Conservation (phyloP, 2,329 filamentous ascomycete genomes). For the Hypoxylon sp. region DNA sequence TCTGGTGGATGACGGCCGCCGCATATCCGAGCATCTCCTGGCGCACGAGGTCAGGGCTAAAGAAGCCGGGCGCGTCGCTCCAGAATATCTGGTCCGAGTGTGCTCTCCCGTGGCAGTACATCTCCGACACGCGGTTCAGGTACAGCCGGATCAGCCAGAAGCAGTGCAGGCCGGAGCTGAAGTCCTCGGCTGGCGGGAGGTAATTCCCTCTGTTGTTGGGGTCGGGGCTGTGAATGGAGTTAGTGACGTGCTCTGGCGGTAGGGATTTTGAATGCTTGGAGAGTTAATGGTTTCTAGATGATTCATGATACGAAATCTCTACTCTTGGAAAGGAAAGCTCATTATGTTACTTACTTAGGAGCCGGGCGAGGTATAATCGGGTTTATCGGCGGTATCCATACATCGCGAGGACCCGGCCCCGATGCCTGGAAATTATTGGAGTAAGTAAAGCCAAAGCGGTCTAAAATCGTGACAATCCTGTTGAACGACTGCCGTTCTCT, state of each 20-base stretch:
- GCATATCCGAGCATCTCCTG: conserved; percentile 40
- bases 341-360: too few species aligned
- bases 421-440: background rate
- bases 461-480: background rate
- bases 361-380: background rate
- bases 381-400: conserved; percentile 24
- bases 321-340: too few species aligned
- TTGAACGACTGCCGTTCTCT: background rate
- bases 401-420: background rate
- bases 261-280: background rate
- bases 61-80: conserved; percentile 25
- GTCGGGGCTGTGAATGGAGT: too few species aligned
- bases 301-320: too few species aligned
- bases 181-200: conserved; percentile 10
- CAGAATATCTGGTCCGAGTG: conserved; percentile 17
- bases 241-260: too few species aligned
- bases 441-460: background rate
- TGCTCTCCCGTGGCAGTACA: conserved; percentile 20
- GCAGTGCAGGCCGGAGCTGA: conserved; percentile 35
- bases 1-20: conserved; percentile 20
- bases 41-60: conserved; percentile 41
- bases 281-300: too few species aligned
- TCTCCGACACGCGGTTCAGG: conserved; percentile 25
- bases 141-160: conserved; percentile 36
- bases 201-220: background rate